Base-by-base conservation (phyloP, 352 stramenopile species). In the Pythium myriotylum region DNA sequence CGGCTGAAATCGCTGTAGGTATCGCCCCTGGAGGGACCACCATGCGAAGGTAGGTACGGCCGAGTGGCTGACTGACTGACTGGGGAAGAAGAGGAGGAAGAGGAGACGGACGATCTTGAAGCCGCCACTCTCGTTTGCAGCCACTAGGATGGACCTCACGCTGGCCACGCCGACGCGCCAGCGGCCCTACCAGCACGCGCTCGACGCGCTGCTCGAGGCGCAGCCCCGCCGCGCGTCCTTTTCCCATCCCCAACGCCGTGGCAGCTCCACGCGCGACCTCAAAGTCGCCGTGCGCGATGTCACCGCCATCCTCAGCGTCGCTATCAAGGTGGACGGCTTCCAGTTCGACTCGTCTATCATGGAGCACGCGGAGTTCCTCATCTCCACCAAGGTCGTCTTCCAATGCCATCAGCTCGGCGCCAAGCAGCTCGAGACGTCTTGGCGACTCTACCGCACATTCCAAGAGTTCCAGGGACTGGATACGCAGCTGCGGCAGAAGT, bases 301-400 rank as follows among this genome's bases (percentile, higher is more conserved):
- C 45, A 90, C 81, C 33, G 76, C 80, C 24, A 75, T 94, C 48
- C 55, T 91, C 29, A 74, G 77, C 26, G 76, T 91, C 37, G 29
- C 19, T 17, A 73, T 92, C n/a, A 54, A 55, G 33, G 80, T 94
- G 24, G 65, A 80, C 22, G 73, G 77, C 39, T 89, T 82, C 41
- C 80, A 91, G 60, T 94, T 74, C 60, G 84, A 94, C 69, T 56
- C 74, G 42, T 84, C 73, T 10, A 76, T 90, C 55, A 94, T 94
- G 86, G 76, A 86, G 32, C 75, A 92, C 39, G 80, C 86, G 6
- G 86, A 94, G 70, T 94, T 89, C 62, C 50, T 78, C 14, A 69
- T 94, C 20, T 54, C 75, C 20, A 89, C 80, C 10, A 54, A 59
- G 53, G 70, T 93, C 19, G 74, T 87, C 3, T 90, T 94, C 65